A percentile compares a stretch with the other conserved stretches of the same genome.
Evolutionary conservation across 2,329 filamentous ascomycete genomes (phyloP).

Genomic region (Ambrosiella cleistominuta): DNA sequence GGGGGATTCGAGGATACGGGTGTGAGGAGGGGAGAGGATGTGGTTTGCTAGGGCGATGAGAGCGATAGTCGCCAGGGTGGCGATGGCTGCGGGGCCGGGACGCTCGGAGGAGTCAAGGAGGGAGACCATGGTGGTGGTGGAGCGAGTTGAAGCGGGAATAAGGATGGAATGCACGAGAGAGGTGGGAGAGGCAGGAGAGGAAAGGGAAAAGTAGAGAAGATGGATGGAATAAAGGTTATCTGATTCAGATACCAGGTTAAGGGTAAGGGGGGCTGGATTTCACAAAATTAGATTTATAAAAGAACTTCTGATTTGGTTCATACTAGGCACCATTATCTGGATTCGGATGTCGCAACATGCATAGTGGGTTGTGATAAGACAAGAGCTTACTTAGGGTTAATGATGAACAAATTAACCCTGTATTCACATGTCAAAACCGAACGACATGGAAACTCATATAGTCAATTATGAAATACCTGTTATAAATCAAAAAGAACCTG

Average conservation of each 20-base stretch:
- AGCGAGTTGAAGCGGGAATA: not conserved
- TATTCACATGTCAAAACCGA: not conserved
- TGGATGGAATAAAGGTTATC: not conserved
- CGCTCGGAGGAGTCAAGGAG: constrained; percentile 7
- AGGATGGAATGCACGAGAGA: not conserved
- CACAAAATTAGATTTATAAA: too few relatives aligned
- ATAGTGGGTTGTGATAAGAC: not conserved
- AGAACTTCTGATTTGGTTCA: not conserved
- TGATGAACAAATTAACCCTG: not conserved
- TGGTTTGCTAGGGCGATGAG: constrained; percentile 21
- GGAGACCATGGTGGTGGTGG: constrained; percentile 2
- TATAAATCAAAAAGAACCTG: not conserved
- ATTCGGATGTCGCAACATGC: too few relatives aligned
- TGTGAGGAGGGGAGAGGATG: constrained; percentile 24
- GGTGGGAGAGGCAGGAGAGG: not conserved
- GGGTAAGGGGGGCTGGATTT: too few relatives aligned
- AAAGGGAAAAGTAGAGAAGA: not conserved
- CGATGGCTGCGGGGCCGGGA: constrained; percentile 21
- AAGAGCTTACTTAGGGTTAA: not conserved
- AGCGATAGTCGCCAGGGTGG: constrained; percentile 22
- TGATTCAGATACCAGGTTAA: too few relatives aligned
- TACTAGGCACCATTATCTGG: not conserved
- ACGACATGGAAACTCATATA: not conserved
- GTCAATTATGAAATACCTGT: not conserved
- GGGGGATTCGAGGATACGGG: constrained; percentile 27